phyloP scores from a whole-genome alignment of 2,329 filamentous ascomycete species.

The Trichoderma breve region DNA sequence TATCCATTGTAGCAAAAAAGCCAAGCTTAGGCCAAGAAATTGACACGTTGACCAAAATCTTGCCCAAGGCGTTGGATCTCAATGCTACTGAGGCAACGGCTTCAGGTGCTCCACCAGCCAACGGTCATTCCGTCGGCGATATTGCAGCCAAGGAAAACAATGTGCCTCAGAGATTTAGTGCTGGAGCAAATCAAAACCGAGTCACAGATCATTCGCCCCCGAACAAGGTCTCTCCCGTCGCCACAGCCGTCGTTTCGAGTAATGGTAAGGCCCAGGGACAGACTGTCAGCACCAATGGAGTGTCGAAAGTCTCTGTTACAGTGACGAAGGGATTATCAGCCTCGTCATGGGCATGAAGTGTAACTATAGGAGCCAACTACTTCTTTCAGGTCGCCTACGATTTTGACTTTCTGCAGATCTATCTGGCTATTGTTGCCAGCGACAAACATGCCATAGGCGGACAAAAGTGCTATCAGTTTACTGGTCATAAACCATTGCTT shows the following conservation, averaged over 20 bases:
- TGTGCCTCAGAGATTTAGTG: neutral
- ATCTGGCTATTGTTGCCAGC: neutral
- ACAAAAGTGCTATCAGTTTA: neutral
- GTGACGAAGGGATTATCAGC: neutral
- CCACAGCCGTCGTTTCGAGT: neutral
- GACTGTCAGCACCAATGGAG: neutral
- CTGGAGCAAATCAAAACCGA: neutral
- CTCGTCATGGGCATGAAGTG: conserved; percentile 14
- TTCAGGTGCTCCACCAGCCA: too few species aligned
- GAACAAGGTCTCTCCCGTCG: neutral
- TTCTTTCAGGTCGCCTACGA: neutral
- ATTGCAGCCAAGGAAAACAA: neutral
- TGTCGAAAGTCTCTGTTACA: neutral
- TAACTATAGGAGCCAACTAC: too few species aligned
- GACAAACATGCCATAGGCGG: neutral
- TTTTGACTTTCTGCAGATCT: neutral
- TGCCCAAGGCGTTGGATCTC: conserved; percentile 10
- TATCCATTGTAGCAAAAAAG: conserved; percentile 20
- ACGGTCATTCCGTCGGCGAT: neutral
- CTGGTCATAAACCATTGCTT: neutral
- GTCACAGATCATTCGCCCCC: neutral
- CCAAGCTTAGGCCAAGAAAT: neutral
- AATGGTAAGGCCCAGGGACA: neutral
- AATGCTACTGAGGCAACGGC: neutral
- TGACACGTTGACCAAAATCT: neutral